A percentile compares a stretch with the other conserved stretches of the same genome.
Conservation (phyloP, 2,329 filamentous ascomycete genomes). For the Byssothecium circinans region DNA sequence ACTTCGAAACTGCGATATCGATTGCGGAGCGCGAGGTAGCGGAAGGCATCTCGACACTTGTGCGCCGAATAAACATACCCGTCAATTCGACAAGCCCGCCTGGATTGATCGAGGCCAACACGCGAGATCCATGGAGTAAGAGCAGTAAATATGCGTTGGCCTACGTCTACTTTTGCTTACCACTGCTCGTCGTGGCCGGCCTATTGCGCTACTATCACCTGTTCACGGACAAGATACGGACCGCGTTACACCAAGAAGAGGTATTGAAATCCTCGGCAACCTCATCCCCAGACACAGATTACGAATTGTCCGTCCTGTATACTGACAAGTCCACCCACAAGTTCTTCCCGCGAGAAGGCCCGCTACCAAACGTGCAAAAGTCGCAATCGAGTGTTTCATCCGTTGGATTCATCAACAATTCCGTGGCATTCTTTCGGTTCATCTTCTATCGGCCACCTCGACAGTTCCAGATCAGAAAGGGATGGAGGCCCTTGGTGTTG, state of each 20-base stretch:
- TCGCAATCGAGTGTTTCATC: conserved; percentile 73
- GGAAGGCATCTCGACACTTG: conserved; percentile 31
- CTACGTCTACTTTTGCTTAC: conserved; percentile 85
- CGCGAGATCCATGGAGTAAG: conserved; percentile 74
- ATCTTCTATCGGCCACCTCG: conserved; percentile 87
- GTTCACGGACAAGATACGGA: conserved; percentile 91
- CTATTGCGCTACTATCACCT: conserved; percentile 79
- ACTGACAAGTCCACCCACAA: conserved; percentile 67
- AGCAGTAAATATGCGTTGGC: conserved; percentile 84
- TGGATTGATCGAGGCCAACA: conserved; percentile 58
- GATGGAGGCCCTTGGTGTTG: conserved; percentile 70
- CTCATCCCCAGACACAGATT: conserved; percentile 60
- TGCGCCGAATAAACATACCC: conserved; percentile 58
- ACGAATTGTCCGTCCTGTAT: conserved; percentile 61
- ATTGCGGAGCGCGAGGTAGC: conserved; percentile 32
- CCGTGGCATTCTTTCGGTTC: conserved; percentile 81
- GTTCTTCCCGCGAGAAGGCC: conserved; percentile 71
- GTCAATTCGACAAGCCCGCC: conserved; percentile 58
- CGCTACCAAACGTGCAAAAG: conserved; percentile 62
- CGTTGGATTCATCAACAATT: conserved; percentile 73
- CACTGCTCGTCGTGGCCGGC: conserved; percentile 67
- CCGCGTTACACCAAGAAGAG: conserved; percentile 84
- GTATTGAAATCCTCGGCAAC: conserved; percentile 66
- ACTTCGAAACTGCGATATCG: conserved; percentile 31
- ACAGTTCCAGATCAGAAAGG: conserved; percentile 64